phyloP scores from a whole-genome alignment of 192 early-diverging fungal genomes.

The Kickxella alabastrina region DNA sequence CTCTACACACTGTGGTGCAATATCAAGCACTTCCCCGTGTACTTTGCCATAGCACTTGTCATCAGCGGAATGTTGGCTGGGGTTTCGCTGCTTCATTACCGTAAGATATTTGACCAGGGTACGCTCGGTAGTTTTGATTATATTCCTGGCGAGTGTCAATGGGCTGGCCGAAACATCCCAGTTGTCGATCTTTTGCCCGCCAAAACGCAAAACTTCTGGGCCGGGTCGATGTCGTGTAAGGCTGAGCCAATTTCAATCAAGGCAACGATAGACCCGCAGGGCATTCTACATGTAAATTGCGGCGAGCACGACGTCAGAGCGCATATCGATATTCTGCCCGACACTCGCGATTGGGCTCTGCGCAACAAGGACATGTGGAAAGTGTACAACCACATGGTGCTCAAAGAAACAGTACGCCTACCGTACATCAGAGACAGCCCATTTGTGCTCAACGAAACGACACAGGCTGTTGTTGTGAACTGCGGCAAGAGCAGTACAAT shows the following conservation, averaged over 20 bases:
- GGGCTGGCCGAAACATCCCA: constrained; percentile 53
- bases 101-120: constrained; percentile 41
- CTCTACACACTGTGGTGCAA: constrained; percentile 35
- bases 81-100: constrained; percentile 42
- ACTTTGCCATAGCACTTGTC: constrained; percentile 25
- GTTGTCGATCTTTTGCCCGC: constrained; percentile 53
- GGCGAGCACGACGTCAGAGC: neutral
- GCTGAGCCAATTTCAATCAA: constrained; percentile 25
- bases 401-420: constrained; percentile 18
- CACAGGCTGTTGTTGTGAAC: constrained; percentile 51
- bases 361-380: constrained; percentile 49
- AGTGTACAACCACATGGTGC: constrained; percentile 45
- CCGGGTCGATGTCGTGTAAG: constrained; percentile 42
- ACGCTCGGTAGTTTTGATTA: constrained; percentile 7
- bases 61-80: constrained; percentile 10
- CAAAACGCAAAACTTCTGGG: constrained; percentile 59
- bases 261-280: constrained; percentile 37
- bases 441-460: constrained; percentile 30
- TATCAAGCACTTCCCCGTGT: constrained; percentile 29
- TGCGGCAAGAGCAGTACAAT: constrained; percentile 40
- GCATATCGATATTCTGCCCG: constrained; percentile 51
- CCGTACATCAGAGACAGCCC: constrained; percentile 14
- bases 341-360: constrained; percentile 50
- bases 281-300: constrained; percentile 38
- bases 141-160: constrained; percentile 42